Base-by-base conservation (phyloP, 2,329 filamentous ascomycete species). In the Penicillium sp. region DNA sequence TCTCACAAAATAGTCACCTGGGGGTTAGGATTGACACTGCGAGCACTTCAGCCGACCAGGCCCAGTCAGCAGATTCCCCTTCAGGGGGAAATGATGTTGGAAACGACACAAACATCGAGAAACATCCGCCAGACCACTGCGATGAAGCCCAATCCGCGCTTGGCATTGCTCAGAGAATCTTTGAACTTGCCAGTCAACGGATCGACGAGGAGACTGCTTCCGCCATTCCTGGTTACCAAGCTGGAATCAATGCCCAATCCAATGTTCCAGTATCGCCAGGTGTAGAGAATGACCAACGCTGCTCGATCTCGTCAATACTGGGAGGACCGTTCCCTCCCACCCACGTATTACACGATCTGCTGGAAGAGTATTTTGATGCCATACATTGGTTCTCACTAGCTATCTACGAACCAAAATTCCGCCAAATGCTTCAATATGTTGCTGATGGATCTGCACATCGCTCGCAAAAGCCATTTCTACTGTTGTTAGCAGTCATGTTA, bases 381-480 rank as follows among this genome's bases (percentile, higher is more conserved):
- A 68, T 77, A 14, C 73, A 76, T 57, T 77, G 74, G 74, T 76
- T 77, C 48, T 75, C 73, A 14, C 62, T 76, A 4, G 72, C 73
- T 1, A 63, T 77, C 16, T 72, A 71, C 47, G 73, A 76, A 46
- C 73, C 73, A 1, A 71, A 63, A 24, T 74, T 76, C 42, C 69
- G 74, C 20, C 56, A 56, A 10, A 56, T 60, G 4, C 67, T 72
- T 24, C 51, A 60, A 9, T 66, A 67, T 7, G 61, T 74, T 2
- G 50, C 59, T 1, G 70, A 72, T 50, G 69, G 71, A 2, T 60
- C 53, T 33, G 72, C 73, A 0, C 60, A 64, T 13, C 62, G 63
- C 2, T 64, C 67, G 0, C 67, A 75, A 41, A 64, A 66, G 18
- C 60, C 67, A 0, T 76, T 75, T 44, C 54, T 76, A 4, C 31